Evolutionary conservation across 2,329 filamentous ascomycete genomes (phyloP), one percentile per base, ranked within the genome.

Genomic region (Botryotinia convoluta): DNA sequence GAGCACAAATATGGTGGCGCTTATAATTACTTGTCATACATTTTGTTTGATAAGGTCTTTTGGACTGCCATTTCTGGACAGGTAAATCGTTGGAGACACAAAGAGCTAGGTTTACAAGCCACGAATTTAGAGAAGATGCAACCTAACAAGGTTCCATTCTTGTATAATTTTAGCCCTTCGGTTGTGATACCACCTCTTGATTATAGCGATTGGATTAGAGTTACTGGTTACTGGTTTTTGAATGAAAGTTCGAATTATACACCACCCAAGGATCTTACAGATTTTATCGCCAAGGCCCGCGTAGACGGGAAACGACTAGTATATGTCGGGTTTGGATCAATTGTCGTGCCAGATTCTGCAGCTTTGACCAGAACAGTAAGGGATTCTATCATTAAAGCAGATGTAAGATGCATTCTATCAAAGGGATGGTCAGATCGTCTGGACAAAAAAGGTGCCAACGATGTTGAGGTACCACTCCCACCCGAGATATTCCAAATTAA

Each of bases 211-310:
- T 99, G 96, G 96, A 96, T 99, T 81, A 90, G 94, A 61, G 93
- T 98, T 12, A 98, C 96, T 0, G 96, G 96, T 0, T 98, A 99
- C 83, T 99, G 96, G 96, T 98, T 99, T 82, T 84, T 99, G 67
- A 92, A 97, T 77, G 95, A 98, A 82, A 86, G 84, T 5, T 84
- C 83, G 20, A 62, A 86, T 73, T 98, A 91, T 86, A 86, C 87
- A 63, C 94, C 96, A 1, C 92, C 95, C 0, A 82, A 86, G 42
- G 94, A 95, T 67, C 87, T 99, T 9, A 84, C 86, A 5, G 88
- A 88, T 5, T 99, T 99, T 79, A 98, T 99, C 80, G 83, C 88
- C n/a, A 90, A 91, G 78, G 95, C 96, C 5, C 89, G 93, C 4
- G 85, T 84, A 8, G 95, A 99, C 79, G 86, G 87, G 26, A 97